Evolutionary conservation across 225 moss, liverwort and hornwort species (phyloP).

Genomic region (Physcomitrium patens): DNA sequence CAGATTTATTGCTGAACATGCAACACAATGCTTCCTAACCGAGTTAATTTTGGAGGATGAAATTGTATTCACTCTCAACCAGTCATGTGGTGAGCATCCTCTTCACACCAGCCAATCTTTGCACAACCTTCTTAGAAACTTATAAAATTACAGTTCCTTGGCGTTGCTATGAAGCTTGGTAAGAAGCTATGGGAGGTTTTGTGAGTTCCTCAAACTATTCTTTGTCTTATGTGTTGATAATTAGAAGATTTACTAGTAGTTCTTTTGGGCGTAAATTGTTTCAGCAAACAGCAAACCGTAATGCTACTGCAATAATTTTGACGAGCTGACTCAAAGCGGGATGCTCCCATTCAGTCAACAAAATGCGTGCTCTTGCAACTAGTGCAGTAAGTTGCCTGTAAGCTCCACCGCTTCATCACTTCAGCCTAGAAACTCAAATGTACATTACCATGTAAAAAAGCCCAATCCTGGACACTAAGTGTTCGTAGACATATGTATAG

Average conservation of each 20-base stretch:
- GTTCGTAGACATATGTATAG: constrained; percentile 8
- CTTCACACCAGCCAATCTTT: constrained; percentile 7
- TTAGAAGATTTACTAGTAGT: no score
- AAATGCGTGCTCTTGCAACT: constrained; percentile 73
- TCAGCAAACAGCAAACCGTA: no score
- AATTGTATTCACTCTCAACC: constrained; percentile 32
- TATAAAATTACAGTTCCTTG: no score
- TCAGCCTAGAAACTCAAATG: neutral
- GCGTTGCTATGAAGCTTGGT: no score
- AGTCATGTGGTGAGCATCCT: constrained; percentile 27
- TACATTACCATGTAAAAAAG: neutral
- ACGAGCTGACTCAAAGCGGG: constrained; percentile 51
- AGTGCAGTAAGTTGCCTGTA: constrained; percentile 53
- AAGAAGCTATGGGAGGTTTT: no score
- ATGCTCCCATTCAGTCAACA: constrained; percentile 55
- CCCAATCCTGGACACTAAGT: constrained; percentile 10
- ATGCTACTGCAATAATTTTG: no score
- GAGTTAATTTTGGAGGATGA: constrained; percentile 34
- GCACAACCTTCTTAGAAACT: neutral
- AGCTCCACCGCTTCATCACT: neutral
- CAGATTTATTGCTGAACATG: constrained; percentile 33
- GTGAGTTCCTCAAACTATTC: no score
- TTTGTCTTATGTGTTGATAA: no score
- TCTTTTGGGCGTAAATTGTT: no score
- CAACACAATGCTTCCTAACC: constrained; percentile 33